These are phyloP conservation scores for Tagetes patula DNA, from an alignment of 129 eudicot genomes.

Conservation along the genomic window DNA sequence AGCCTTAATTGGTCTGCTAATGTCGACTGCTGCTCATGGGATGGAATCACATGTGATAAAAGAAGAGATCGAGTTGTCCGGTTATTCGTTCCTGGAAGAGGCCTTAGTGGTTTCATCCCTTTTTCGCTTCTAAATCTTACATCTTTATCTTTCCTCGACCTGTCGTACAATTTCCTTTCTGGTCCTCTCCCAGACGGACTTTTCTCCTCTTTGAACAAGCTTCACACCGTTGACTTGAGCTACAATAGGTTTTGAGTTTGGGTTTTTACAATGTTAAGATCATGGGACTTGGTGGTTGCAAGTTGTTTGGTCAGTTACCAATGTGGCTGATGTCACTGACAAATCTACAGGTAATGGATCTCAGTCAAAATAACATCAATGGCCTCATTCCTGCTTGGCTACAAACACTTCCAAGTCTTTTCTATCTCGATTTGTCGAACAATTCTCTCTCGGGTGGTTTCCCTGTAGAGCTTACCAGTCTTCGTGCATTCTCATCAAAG, in stretches of 20 bases:
- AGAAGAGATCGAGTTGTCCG: constrained; percentile 31
- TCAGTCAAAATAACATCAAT: not conserved
- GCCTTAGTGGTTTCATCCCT: constrained; percentile 41
- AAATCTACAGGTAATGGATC: not conserved
- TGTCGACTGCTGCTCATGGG: constrained; percentile 57
- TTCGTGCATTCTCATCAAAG: no score
- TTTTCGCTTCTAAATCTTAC: constrained; percentile 44
- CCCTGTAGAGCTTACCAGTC: constrained; percentile 11
- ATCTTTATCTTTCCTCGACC: constrained; percentile 43
- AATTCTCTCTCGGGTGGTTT: not conserved
- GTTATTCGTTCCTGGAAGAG: constrained; percentile 44
- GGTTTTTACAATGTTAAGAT: no score
- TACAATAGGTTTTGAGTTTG: constrained; percentile 45
- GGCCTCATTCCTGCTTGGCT: constrained; percentile 6
- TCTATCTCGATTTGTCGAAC: not conserved
- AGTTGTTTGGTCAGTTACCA: not conserved
- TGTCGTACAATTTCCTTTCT: constrained; percentile 49
- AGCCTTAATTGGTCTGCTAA: constrained; percentile 38
- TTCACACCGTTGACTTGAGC: constrained; percentile 43
- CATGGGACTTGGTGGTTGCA: constrained; percentile 35
- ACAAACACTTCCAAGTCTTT: not conserved
- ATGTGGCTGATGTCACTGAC: constrained; percentile 9
- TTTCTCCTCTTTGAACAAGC: constrained; percentile 1
- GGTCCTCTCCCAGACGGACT: constrained; percentile 33
- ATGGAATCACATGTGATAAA: constrained; percentile 50